Percentiles rank a stretch among this genome's conserved stretches.
phyloP scores from a whole-genome alignment of 2,329 filamentous ascomycete species.

The Hysterium pulicare region DNA sequence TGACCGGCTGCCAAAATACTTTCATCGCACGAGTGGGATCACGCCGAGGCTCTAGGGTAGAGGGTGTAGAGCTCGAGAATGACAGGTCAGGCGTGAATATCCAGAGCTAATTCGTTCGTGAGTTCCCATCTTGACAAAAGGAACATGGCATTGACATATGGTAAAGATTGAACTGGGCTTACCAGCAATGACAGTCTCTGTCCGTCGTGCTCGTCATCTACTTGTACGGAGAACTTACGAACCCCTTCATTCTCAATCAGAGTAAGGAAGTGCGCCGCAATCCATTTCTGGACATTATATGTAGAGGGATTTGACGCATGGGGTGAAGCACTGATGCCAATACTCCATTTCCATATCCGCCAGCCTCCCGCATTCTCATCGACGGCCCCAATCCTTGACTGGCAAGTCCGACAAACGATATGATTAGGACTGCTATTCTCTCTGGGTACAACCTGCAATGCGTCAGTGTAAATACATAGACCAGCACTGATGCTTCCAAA shows the following conservation, averaged over 20 bases:
- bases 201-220: constrained; percentile 3
- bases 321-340: constrained; percentile 21
- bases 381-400: constrained; percentile 34
- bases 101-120: constrained; percentile 49
- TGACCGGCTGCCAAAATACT: constrained; percentile 49
- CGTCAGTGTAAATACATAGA: constrained; percentile 10
- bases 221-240: constrained; percentile 55
- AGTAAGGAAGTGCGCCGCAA: constrained; percentile 56
- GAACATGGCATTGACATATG: too few relatives aligned
- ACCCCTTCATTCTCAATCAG: constrained; percentile 55
- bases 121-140: too few relatives aligned
- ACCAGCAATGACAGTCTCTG: constrained; percentile 1
- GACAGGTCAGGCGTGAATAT: constrained; percentile 59
- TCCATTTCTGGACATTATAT: constrained; percentile 39
- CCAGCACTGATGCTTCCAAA: neutral
- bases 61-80: constrained; percentile 47
- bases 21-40: constrained; percentile 54
- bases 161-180: neutral
- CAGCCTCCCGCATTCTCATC: constrained; percentile 46
- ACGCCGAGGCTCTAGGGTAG: constrained; percentile 9
- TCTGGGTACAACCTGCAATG: constrained; percentile 8
- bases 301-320: constrained; percentile 2
- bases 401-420: constrained; percentile 40
- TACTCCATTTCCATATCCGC: constrained; percentile 50
- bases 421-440: constrained; percentile 5